Base-by-base conservation (phyloP, 257 asterid genomes). In the Nemophila menziesii region DNA sequence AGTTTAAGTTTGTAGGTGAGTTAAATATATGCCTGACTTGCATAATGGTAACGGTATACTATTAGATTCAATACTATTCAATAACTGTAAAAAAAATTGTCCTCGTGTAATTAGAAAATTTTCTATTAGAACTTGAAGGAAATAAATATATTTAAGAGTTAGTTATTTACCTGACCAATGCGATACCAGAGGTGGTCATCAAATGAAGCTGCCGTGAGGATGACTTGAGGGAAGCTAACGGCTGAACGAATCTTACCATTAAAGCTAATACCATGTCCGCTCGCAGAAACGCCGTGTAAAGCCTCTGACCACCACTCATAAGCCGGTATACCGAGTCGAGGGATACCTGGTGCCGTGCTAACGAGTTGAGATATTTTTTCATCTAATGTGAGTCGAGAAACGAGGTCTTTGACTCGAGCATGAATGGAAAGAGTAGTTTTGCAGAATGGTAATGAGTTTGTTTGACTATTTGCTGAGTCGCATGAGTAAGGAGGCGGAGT, bases 251-350 rank as follows among this genome's bases (percentile, higher is more conserved):
- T 70, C 4, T 14, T 46, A 1, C 96, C 96, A 10, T 26, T 37
- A 22, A 79, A 82, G 1, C 61, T 17, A 22, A 86, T 51, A 33
- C 96, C 94, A n/a, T 3, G 23, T 2, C 96, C 94, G 23, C 61
- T 77, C 16, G 68, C 62, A 39, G 94, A 71, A 26, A 86, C 90
- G n/a, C 96, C 96, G 83, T 85, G 96, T 46, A 85, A 23, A 0
- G 92, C 93, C 55, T 85, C 96, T 21, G 93, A 81, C 96, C 96
- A 85, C 96, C 96, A 85, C 65, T 81, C 71, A 54, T 81, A 85
- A 6, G 81, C 69, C 37, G 96, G 93, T 14, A 85, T 40, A 2
- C 94, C 94, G 47, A 86, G 92, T 1, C 96, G 62, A 0, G 89
- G 89, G 1, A 86, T 58, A 11, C 65, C 79, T 20, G 89, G 68